phyloP scores from a whole-genome alignment of 768 basidiomycete genomes.

The Gloeopeniophorella convolvens region DNA sequence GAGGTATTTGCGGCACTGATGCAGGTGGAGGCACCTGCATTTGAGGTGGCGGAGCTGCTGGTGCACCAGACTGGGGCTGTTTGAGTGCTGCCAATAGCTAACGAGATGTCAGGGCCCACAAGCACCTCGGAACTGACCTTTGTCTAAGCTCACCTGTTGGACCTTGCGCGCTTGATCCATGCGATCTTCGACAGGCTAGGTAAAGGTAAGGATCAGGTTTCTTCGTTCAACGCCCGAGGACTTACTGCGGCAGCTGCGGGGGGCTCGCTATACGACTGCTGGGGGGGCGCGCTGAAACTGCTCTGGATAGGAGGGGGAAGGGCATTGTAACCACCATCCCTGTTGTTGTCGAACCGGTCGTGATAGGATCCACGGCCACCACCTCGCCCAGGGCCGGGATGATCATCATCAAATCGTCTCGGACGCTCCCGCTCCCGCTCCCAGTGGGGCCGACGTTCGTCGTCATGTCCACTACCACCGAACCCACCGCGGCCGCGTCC shows the following conservation, averaged over 20 bases:
- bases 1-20: slow-evolving; percentile 22
- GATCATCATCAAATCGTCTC: slow-evolving; percentile 31
- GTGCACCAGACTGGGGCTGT: slow-evolving; percentile 45
- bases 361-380: slow-evolving; percentile 36
- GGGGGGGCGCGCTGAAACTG: slow-evolving; percentile 27
- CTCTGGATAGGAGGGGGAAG: slow-evolving; percentile 17
- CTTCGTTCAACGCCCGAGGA: neutral
- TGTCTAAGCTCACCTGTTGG: slow-evolving; percentile 66
- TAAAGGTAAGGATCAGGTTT: neutral
- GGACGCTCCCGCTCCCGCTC: slow-evolving; percentile 18
- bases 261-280: slow-evolving; percentile 28
- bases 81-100: slow-evolving; percentile 74
- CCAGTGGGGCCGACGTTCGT: slow-evolving; percentile 18
- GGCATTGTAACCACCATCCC: slow-evolving; percentile 22
- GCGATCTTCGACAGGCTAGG: slow-evolving; percentile 61
- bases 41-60: slow-evolving; percentile 32
- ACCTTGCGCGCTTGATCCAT: slow-evolving; percentile 85
- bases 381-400: slow-evolving; percentile 25
- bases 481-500: slow-evolving; percentile 24
- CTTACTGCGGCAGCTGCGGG: slow-evolving; percentile 28
- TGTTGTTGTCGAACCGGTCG: slow-evolving; percentile 23
- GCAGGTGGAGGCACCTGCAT: slow-evolving; percentile 24
- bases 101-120: too few relatives aligned
- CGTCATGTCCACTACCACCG: slow-evolving; percentile 15
- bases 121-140: too few relatives aligned